Conservation (phyloP, 192 early-diverging fungal genomes). For the Rhizophagus sp. region DNA sequence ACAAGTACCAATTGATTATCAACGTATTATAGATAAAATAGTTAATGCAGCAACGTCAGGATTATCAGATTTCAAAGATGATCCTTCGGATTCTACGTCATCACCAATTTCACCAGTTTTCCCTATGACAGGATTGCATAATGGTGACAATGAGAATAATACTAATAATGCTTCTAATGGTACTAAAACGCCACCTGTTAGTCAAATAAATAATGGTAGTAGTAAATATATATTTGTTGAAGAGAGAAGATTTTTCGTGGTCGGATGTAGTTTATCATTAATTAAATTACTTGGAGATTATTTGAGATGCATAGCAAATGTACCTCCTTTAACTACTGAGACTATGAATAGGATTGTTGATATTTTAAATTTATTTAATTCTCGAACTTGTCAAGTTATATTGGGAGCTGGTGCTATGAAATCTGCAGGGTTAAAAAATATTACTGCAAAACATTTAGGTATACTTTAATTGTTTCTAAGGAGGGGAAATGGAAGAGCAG, state of each 20-base stretch:
- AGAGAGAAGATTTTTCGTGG: slow-evolving; percentile 80
- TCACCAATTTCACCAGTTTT: slow-evolving; percentile 2
- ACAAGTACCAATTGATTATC: slow-evolving; percentile 93
- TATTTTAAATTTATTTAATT: slow-evolving; percentile 90
- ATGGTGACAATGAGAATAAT: slow-evolving; percentile 19
- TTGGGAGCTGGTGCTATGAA: slow-evolving; percentile 95
- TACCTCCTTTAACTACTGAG: slow-evolving; percentile 78
- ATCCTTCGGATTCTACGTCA: slow-evolving; percentile 1
- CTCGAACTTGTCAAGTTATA: slow-evolving; percentile 93
- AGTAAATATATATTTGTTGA: slow-evolving; percentile 75
- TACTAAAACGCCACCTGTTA: slow-evolving; percentile 21
- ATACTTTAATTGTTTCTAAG: slow-evolving; percentile 16
- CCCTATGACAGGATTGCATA: slow-evolving; percentile 19
- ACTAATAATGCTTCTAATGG: slow-evolving; percentile 29
- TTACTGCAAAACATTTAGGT: slow-evolving; percentile 95
- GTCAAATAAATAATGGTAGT: slow-evolving; percentile 22
- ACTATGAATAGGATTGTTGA: slow-evolving; percentile 89
- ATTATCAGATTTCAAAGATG: slow-evolving; percentile 44
- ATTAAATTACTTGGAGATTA: slow-evolving; percentile 94
- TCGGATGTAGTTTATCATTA: slow-evolving; percentile 85
- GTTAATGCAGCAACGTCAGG: slow-evolving; percentile 50
- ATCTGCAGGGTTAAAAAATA: slow-evolving; percentile 96
- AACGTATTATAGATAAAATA: slow-evolving; percentile 77
- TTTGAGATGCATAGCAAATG: slow-evolving; percentile 77
- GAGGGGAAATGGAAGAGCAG: not conserved